Conservation (phyloP, 2,329 filamentous ascomycete species). For the Leptographium wingfieldii region DNA sequence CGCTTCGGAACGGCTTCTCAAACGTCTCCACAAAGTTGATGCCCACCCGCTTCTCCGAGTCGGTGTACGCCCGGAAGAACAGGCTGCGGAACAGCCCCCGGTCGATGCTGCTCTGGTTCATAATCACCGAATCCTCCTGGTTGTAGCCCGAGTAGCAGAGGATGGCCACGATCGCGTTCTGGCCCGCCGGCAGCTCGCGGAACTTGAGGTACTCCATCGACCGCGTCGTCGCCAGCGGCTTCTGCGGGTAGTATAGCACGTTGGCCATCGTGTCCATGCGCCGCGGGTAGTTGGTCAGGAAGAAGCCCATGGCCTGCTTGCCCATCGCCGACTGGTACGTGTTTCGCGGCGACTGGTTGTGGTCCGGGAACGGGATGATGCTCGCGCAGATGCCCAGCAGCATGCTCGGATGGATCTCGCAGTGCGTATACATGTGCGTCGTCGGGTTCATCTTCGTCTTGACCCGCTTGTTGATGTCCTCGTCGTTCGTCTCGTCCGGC, state of each 20-base stretch:
- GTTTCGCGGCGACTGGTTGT: constrained; percentile 97
- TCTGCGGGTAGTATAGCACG: constrained; percentile 97
- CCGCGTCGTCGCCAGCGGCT: constrained; percentile 86
- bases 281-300: constrained; percentile 90
- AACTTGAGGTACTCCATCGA: constrained; percentile 99
- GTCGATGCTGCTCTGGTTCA: constrained; percentile 99
- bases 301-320: constrained; percentile 99
- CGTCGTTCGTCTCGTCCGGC: constrained; percentile 43
- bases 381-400: constrained; percentile 96
- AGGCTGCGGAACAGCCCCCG: constrained; percentile 93
- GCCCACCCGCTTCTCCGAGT: constrained; percentile 91
- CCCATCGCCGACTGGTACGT: constrained; percentile 99
- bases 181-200: constrained; percentile 88
- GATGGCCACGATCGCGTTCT: constrained; percentile 98
- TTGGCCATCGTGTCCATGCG: constrained; percentile 99
- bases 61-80: constrained; percentile 95
- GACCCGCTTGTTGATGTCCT: constrained; percentile 73
- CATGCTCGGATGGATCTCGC: constrained; percentile 99
- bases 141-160: constrained; percentile 97
- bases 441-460: constrained; percentile 79
- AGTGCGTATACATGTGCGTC: constrained; percentile 91
- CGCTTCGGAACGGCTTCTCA: constrained; percentile 81
- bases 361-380: constrained; percentile 98
- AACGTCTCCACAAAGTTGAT: constrained; percentile 88
- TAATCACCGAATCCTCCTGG: constrained; percentile 99